Base-by-base conservation (phyloP, 75 land plant species). In the Pinus albicaulis region DNA sequence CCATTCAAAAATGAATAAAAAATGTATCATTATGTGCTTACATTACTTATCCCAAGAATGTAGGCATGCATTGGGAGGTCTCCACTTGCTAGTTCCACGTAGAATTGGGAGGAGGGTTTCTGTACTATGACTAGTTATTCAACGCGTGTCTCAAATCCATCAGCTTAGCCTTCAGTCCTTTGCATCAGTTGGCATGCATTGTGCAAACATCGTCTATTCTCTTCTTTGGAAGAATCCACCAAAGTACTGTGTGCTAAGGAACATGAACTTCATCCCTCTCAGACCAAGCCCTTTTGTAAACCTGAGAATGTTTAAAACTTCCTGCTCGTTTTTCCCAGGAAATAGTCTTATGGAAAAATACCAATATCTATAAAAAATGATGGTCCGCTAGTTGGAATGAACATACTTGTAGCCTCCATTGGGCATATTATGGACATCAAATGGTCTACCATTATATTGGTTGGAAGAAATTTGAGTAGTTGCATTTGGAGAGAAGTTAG, bases 381-480 rank as follows among this genome's bases (percentile, higher is more conserved):
- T 59, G 36, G 87, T 86, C 44, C 79, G 72, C 16, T 75, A 61
- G 73, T 76, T 86, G 25, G 87, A 74, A 19, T 77, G 80, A 8
- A 71, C 87, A 56, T 69, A 83, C 31, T 79, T 71, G 77, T 84
- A 86, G 4, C 87, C 87, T 44, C 87, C 86, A 53, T 86, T 86
- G n/a, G n/a, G n/a, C n/a, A n/a, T n/a, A n/a, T n/a, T n/a, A n/a
- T n/a, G n/a, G n/a, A n/a, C n/a, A n/a, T n/a, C 87, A 24, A 23
- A 57, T 41, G 87, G 78, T 1, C 61, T 64, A 17, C 87, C 87
- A 20, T 84, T 83, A 78, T 53, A 86, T 10, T 25, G 41, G 86
- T 86, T 86, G 44, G 86, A 83, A 11, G 87, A 86, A 26, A 86
- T 86, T 70, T 86, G 86, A 22, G 83, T 78, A 64, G 83, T 86